Conservation (phyloP, 176 grass and related monocot genomes). For the Juncus inflexus region DNA sequence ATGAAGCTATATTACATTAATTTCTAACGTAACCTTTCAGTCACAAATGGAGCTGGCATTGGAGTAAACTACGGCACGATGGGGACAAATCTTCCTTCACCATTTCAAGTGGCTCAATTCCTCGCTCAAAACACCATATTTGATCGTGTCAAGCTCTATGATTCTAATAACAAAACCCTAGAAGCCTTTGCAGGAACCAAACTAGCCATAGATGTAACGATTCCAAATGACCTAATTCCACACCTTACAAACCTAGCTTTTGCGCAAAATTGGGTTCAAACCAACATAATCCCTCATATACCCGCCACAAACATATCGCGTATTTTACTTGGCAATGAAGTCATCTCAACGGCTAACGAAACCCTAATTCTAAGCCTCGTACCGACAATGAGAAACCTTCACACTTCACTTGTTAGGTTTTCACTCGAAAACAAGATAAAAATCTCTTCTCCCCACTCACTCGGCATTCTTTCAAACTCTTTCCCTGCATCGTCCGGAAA, state of each 20-base stretch:
- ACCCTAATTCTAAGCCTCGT: conserved; percentile 42
- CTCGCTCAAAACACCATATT: conserved; percentile 52
- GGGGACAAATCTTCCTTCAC: conserved; percentile 45
- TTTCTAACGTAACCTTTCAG: conserved; percentile 4
- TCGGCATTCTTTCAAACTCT: conserved; percentile 51
- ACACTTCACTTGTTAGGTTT: conserved; percentile 40
- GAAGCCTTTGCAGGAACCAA: conserved; percentile 54
- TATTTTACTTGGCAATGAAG: conserved; percentile 64
- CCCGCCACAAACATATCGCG: conserved; percentile 44
- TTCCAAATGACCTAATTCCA: conserved; percentile 45
- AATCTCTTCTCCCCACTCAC: conserved; percentile 64
- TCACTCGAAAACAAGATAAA: conserved; percentile 33
- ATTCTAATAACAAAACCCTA: conserved; percentile 41
- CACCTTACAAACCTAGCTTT: conserved; percentile 30
- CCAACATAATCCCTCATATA: conserved; percentile 38
- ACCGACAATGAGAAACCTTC: conserved; percentile 72
- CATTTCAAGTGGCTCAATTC: conserved; percentile 53
- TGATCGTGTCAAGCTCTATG: conserved; percentile 60
- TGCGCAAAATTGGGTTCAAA: conserved; percentile 40
- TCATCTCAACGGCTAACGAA: conserved; percentile 51
- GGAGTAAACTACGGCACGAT: conserved; percentile 66
- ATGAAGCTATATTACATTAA: not conserved
- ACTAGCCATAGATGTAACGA: conserved; percentile 56
- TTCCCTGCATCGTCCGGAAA: conserved; percentile 43
- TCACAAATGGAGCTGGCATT: conserved; percentile 32